phyloP scores from a whole-genome alignment of 306 rosid genomes.

The Cucumis melo region DNA sequence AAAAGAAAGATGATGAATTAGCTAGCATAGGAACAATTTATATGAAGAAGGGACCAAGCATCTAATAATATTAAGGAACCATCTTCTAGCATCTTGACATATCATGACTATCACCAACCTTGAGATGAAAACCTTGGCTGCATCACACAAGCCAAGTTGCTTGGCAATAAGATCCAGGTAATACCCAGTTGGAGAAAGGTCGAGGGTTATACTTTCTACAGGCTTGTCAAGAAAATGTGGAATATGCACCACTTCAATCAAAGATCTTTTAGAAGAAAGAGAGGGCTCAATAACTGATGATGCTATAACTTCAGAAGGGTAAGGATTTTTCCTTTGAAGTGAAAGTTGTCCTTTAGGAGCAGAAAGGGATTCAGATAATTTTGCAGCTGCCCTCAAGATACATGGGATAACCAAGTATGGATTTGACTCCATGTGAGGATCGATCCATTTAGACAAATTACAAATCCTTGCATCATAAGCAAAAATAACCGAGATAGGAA shows the following conservation, averaged over 20 bases:
- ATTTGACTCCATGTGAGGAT: conserved; percentile 68
- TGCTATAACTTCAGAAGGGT: conserved; percentile 38
- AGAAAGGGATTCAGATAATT: conserved; percentile 31
- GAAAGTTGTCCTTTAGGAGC: conserved; percentile 45
- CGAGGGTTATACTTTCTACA: conserved; percentile 40
- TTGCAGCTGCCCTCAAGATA: conserved; percentile 43
- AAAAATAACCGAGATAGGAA: conserved; percentile 61
- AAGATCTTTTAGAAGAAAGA: conserved; percentile 22
- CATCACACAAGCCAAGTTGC: conserved; percentile 59
- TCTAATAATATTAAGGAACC: neutral
- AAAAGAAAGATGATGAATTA: conserved; percentile 3
- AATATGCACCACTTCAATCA: conserved; percentile 37
- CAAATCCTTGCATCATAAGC: conserved; percentile 39
- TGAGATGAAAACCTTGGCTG: conserved; percentile 49
- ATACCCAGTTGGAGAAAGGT: conserved; percentile 46
- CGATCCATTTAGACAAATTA: conserved; percentile 48
- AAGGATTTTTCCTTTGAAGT: conserved; percentile 49
- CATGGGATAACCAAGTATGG: conserved; percentile 37
- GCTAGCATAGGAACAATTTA: neutral
- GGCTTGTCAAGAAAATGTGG: conserved; percentile 50
- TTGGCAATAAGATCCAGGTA: conserved; percentile 72
- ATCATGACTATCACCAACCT: conserved; percentile 36
- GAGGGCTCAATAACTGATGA: conserved; percentile 21
- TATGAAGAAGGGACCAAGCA: conserved; percentile 3
- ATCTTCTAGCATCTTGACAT: neutral